Percentiles rank a stretch among this genome's conserved stretches.
Evolutionary conservation across 495 filamentous ascomycete species (phyloP).

Genomic region (Xylaria acuta): DNA sequence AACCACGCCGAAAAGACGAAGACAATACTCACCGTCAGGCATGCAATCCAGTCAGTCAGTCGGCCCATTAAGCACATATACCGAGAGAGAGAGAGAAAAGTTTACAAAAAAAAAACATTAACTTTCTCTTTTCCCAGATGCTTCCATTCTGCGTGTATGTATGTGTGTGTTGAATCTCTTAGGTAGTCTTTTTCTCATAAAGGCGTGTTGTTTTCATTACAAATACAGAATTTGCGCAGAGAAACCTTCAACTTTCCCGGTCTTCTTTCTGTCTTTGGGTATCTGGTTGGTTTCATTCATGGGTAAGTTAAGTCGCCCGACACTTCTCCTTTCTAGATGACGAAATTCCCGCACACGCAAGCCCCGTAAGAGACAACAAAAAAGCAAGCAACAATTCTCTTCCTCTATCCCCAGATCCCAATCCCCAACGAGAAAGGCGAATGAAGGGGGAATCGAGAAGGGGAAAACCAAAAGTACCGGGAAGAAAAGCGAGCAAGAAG

Average conservation of each 20-base stretch:
- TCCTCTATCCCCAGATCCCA: background rate
- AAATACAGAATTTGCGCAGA: conserved; percentile 36
- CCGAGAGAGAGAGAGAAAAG: no score
- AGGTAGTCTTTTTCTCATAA: conserved; percentile 33
- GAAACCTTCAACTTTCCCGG: conserved; percentile 24
- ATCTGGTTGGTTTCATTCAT: conserved; percentile 34
- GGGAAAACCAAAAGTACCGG: background rate
- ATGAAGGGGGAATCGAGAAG: background rate
- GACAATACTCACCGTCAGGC: background rate
- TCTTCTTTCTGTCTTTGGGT: conserved; percentile 32
- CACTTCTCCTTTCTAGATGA: conserved; percentile 35
- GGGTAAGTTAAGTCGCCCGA: conserved; percentile 30
- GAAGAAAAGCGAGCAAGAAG: conserved; percentile 12
- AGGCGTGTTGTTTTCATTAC: conserved; percentile 30
- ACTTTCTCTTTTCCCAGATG: background rate
- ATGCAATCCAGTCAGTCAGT: background rate
- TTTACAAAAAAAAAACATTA: background rate
- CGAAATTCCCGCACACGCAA: background rate
- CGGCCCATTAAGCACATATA: background rate
- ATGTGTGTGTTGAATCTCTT: conserved; percentile 20
- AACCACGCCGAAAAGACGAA: background rate
- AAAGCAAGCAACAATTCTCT: conserved; percentile 3
- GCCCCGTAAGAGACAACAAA: conserved; percentile 21
- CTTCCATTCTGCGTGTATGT: conserved; percentile 1
- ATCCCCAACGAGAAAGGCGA: background rate